Evolutionary conservation across 1,284 basidiomycete species (phyloP).

Genomic region (Macrocybe sp.): DNA sequence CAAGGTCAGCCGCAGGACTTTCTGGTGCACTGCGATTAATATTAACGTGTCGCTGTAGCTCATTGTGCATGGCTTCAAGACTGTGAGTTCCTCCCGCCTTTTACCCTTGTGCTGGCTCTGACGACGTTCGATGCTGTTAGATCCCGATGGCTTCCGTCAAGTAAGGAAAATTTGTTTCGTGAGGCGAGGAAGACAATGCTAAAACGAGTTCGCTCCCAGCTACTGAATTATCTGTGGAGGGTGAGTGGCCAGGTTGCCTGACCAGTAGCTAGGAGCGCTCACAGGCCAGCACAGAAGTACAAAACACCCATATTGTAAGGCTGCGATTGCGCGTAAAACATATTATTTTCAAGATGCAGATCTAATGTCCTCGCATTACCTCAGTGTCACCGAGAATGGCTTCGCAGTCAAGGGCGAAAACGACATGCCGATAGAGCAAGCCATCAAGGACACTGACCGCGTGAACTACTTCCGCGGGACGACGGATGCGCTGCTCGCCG

Average conservation of each 20-base stretch:
- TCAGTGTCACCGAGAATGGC: conserved; percentile 68
- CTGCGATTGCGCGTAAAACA: not conserved
- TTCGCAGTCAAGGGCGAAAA: conserved; percentile 73
- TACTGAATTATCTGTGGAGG: conserved; percentile 72
- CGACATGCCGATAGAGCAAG: conserved; percentile 50
- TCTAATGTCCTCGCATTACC: not conserved
- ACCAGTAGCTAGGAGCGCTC: conserved; percentile 3
- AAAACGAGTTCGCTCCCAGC: conserved; percentile 26
- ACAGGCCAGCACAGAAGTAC: conserved; percentile 43
- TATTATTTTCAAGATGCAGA: not conserved
- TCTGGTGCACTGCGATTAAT: not conserved
- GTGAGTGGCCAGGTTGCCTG: conserved; percentile 24
- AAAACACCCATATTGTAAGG: conserved; percentile 63
- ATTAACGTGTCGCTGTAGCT: conserved; percentile 27
- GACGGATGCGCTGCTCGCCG: conserved; percentile 52
- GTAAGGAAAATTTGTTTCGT: conserved; percentile 24
- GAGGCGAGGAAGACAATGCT: not conserved
- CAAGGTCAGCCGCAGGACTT: conserved; percentile 41
- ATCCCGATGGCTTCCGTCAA: conserved; percentile 59
- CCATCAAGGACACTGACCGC: conserved; percentile 60
- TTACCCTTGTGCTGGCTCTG: conserved; percentile 4
- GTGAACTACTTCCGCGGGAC: conserved; percentile 73
- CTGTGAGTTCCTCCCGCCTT: conserved; percentile 33
- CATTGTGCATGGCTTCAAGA: conserved; percentile 69
- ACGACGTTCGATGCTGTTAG: conserved; percentile 21